Percentiles rank a stretch among this genome's conserved stretches.
phyloP scores from a whole-genome alignment of 352 stramenopile species.

The Phytophthora hybrid region DNA sequence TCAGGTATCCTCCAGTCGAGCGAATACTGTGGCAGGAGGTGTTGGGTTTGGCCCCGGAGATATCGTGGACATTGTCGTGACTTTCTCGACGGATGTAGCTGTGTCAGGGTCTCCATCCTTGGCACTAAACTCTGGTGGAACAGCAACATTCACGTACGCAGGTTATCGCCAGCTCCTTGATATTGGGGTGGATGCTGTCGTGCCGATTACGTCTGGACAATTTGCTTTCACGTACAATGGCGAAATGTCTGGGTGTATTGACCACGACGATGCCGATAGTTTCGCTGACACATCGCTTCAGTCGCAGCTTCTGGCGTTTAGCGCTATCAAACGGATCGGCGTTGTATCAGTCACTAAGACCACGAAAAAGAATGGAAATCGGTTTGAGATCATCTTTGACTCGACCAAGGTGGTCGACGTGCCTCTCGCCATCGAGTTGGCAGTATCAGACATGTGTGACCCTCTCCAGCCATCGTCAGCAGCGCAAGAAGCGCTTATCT shows the following conservation, averaged over 20 bases:
- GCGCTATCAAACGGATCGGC: conserved; percentile 54
- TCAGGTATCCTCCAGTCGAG: conserved; percentile 54
- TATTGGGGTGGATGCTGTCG: conserved; percentile 63
- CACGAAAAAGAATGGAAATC: conserved; percentile 62
- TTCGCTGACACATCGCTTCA: conserved; percentile 50
- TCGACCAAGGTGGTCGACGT: conserved; percentile 51
- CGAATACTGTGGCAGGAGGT: conserved; percentile 36
- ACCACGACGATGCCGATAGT: conserved; percentile 59
- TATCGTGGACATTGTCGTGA: conserved; percentile 70
- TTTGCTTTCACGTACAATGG: conserved; percentile 63
- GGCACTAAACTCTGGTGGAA: conserved; percentile 56
- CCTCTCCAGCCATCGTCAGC: conserved; percentile 53
- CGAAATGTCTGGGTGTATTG: conserved; percentile 55
- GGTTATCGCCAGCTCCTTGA: conserved; percentile 75
- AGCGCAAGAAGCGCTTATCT: conserved; percentile 46
- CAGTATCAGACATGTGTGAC: conserved; percentile 61
- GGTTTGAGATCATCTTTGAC: conserved; percentile 70
- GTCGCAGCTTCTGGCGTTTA: conserved; percentile 53
- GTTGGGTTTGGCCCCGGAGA: conserved; percentile 73
- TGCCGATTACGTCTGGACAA: conserved; percentile 64
- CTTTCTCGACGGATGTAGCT: conserved; percentile 66
- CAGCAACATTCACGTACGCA: conserved; percentile 56
- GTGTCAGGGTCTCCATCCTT: conserved; percentile 57
- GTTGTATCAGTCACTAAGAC: conserved; percentile 56
- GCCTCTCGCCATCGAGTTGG: conserved; percentile 47